Evolutionary conservation across 345 rosid species (phyloP).

Genomic region (Clausena lansium): DNA sequence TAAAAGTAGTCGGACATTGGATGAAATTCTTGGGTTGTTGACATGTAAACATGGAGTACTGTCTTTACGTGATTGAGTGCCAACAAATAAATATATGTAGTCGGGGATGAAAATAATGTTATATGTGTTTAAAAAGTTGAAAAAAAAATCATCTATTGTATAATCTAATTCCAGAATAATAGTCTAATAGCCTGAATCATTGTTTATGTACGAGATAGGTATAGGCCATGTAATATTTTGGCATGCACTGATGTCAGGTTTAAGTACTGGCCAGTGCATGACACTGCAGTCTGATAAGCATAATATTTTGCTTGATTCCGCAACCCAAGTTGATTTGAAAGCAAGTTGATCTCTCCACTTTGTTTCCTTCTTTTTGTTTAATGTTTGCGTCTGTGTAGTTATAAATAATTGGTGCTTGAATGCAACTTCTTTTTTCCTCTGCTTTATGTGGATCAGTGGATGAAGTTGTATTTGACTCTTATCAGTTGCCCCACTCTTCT

Average conservation of each 20-base stretch:
- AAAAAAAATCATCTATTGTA: background rate
- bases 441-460: background rate
- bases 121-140: background rate
- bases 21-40: background rate
- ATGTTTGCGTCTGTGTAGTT: background rate
- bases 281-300: constrained; percentile 2
- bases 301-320: background rate
- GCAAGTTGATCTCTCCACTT: constrained; percentile 6
- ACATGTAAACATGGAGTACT: background rate
- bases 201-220: background rate
- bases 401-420: background rate
- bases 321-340: background rate
- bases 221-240: background rate
- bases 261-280: background rate
- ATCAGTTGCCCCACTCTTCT: background rate
- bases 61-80: background rate
- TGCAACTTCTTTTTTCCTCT: background rate
- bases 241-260: background rate
- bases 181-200: background rate
- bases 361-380: background rate
- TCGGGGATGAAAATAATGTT: background rate
- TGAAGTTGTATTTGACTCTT: background rate
- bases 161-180: background rate
- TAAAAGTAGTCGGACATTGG: background rate
- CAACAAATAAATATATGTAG: background rate